These are phyloP conservation scores for Amanita exitialis DNA, from an alignment of 768 basidiomycete species.

Conservation along the genomic window DNA sequence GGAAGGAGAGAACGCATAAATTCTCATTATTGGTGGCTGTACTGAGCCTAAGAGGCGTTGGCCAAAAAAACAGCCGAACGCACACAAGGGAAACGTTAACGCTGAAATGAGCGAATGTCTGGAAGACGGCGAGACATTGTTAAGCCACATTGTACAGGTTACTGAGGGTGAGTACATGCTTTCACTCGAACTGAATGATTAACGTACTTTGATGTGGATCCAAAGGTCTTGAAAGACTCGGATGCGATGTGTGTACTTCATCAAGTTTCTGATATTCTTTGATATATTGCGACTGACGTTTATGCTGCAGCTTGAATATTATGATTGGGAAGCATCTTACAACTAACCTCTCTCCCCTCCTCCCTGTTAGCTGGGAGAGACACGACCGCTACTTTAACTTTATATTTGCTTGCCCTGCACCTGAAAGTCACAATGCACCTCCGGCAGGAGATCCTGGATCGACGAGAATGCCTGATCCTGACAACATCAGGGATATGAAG, in stretches of 20 bases:
- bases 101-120: constrained; percentile 16
- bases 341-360: not conserved
- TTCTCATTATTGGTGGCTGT: constrained; percentile 40
- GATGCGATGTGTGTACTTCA: constrained; percentile 28
- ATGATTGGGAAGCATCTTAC: constrained; percentile 24
- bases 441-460: constrained; percentile 45
- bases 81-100: constrained; percentile 16
- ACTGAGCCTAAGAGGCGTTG: constrained; percentile 44
- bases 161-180: constrained; percentile 28
- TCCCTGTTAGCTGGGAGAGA: constrained; percentile 28
- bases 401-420: constrained; percentile 43
- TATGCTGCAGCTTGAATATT: constrained; percentile 26
- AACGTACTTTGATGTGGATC: constrained; percentile 17
- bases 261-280: not conserved
- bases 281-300: not conserved
- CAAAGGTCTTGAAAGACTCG: constrained; percentile 34
- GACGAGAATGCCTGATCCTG: constrained; percentile 37
- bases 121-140: constrained; percentile 35
- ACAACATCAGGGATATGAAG: constrained; percentile 53
- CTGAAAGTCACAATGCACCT: constrained; percentile 36
- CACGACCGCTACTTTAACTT: constrained; percentile 33
- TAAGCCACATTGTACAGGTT: constrained; percentile 44
- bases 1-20: constrained; percentile 28
- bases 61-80: constrained; percentile 22
- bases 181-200: not conserved